phyloP scores from a whole-genome alignment of 805 yeast genomes.

The Clavispora santaluciae region DNA sequence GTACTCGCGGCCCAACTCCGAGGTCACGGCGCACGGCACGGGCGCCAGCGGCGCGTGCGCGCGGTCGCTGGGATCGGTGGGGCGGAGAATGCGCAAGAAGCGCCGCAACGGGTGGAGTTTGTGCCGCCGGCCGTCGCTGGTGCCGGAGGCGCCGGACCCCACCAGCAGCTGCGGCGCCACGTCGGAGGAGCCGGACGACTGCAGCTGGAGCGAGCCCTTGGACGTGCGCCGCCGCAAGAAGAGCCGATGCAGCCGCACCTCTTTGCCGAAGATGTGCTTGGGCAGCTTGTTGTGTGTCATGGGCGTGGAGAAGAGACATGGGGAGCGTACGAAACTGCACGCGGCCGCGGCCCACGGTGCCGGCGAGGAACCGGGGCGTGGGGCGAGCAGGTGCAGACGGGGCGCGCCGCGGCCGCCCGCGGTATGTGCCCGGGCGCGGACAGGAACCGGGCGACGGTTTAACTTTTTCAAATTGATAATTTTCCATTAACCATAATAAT shows the following conservation, averaged over 20 bases:
- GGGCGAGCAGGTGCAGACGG: background rate
- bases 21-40: constrained; percentile 9
- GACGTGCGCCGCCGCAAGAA: constrained; percentile 22
- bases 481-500: too few relatives aligned
- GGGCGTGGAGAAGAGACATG: background rate
- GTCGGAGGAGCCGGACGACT: constrained; percentile 12
- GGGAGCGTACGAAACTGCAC: too few relatives aligned
- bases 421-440: too few relatives aligned
- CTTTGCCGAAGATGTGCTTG: constrained; percentile 1
- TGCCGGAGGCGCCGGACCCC: background rate
- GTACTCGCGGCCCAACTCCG: constrained; percentile 47
- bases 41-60: constrained; percentile 4
- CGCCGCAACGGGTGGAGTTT: constrained; percentile 38
- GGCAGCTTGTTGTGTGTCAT: background rate
- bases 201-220: constrained; percentile 14
- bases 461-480: too few relatives aligned
- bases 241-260: constrained; percentile 18
- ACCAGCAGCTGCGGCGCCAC: background rate
- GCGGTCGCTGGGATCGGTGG: constrained; percentile 12
- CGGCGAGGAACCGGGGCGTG: background rate
- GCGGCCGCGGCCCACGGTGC: too few relatives aligned
- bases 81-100: constrained; percentile 47
- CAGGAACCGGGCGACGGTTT: too few relatives aligned
- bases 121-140: background rate
- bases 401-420: too few relatives aligned